Evolutionary conservation across 73 alveolate genomes (phyloP), one percentile per base, ranked within the genome.

Genomic region (Uronychia setigera): DNA sequence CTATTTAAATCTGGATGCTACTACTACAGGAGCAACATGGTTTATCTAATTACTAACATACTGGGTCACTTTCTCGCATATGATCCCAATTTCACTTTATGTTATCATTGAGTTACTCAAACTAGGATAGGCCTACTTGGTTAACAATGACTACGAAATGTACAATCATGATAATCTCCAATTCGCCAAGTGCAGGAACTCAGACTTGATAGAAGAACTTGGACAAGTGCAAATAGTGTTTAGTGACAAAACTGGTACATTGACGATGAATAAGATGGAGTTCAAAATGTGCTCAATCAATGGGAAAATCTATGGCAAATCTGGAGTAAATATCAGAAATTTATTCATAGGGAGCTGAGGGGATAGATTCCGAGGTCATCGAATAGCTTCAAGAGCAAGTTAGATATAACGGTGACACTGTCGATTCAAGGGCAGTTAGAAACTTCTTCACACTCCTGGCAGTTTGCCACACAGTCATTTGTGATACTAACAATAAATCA

Each of bases 221-320:
- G 99, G 99, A 0, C 98, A 99, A 88, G 99, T 99, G 29, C 98
- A 96, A 77, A 98, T 98, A 90, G 95, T 99, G 26, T 99, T 99
- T 82, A 94, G 99, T 26, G 99, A 99, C 92, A 99, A 99, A 92
- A 99, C 99, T 0, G 99, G 99, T 26, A 99, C 99, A 31, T 93
- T 99, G 58, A 99, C 99, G 0, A 93, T 96, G 83, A 99, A 99
- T 92, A 93, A 90, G 84, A 99, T 99, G 99, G 99, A 96, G 35
- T 98, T 98, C 74, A 96, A 96, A 78, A 94, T 97, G 81, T 96
- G 99, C 88, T 90, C 97, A 76, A 94, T 94, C 60, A 88, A 91
- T 30, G 97, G 97, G 31, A 85, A 80, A 77, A 89, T 89, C 77
- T 94, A 91, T 86, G 98, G 98, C 46, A 89, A 91, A 33, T 81